Percentiles rank a stretch among this genome's conserved stretches.
phyloP scores from a whole-genome alignment of 75 land plant genomes.

The Cryptomeria japonica region DNA sequence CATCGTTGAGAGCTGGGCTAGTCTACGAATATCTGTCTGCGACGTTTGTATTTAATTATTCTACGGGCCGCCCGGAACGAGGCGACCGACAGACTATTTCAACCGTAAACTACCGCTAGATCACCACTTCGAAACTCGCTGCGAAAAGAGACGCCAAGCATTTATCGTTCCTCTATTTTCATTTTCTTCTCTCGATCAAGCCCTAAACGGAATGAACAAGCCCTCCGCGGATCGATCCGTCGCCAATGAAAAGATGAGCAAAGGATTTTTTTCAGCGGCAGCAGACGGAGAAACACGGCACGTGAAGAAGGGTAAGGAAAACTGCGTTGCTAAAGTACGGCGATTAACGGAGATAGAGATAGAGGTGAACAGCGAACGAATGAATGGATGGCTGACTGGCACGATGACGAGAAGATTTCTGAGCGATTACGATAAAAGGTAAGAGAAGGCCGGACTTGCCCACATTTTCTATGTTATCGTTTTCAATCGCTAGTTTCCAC shows the following conservation, averaged over 20 bases:
- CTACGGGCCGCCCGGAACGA: conserved; percentile 10
- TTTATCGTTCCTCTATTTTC: not conserved
- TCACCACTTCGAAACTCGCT: not conserved
- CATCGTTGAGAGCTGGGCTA: no score
- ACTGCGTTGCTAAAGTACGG: not conserved
- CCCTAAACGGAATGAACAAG: not conserved
- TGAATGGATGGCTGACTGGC: not conserved
- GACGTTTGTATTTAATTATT: not conserved
- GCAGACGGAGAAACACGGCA: not conserved
- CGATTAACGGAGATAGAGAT: not conserved
- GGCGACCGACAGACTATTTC: not conserved
- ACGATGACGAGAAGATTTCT: not conserved
- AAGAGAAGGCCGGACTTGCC: not conserved
- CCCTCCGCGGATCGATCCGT: not conserved
- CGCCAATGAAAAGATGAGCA: not conserved
- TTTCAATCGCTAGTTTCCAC: not conserved
- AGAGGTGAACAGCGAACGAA: not conserved
- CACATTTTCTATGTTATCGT: not conserved
- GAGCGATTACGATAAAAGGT: not conserved
- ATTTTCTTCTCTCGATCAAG: not conserved
- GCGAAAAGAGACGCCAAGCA: no score
- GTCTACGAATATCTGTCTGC: not conserved
- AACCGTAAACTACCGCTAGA: not conserved
- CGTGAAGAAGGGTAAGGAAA: not conserved
- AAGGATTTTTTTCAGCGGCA: not conserved